A percentile compares a stretch with the other conserved stretches of the same genome.
These are phyloP conservation scores for Phaseolus lunatus DNA, from an alignment of 306 rosid genomes.

Conservation along the genomic window DNA sequence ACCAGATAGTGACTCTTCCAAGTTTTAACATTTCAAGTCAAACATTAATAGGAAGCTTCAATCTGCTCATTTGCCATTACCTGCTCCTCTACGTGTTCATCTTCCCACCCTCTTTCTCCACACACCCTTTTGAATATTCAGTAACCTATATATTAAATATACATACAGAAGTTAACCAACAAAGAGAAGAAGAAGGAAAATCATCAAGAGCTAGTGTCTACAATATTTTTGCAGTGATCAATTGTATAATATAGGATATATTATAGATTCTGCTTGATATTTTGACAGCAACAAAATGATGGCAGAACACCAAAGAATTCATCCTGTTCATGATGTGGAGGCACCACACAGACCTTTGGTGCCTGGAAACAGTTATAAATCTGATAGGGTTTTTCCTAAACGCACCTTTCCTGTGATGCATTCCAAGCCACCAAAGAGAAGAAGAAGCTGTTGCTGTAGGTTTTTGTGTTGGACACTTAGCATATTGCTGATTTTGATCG, in stretches of 20 bases:
- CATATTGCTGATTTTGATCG: slow-evolving; percentile 48
- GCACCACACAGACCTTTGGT: slow-evolving; percentile 67
- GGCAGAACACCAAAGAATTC: slow-evolving; percentile 57
- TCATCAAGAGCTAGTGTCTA: not conserved
- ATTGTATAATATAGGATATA: not conserved
- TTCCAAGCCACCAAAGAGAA: slow-evolving; percentile 73
- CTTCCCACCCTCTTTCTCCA: slow-evolving; percentile 33
- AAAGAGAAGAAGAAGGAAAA: not conserved
- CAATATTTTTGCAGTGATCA: slow-evolving; percentile 24
- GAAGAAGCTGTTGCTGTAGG: slow-evolving; percentile 71
- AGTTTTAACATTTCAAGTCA: slow-evolving; percentile 49
- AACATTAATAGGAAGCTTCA: slow-evolving; percentile 43
- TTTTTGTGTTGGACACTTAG: slow-evolving; percentile 64
- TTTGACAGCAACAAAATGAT: slow-evolving; percentile 35
- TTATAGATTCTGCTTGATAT: not conserved
- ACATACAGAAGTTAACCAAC: not conserved
- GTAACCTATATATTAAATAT: slow-evolving; percentile 12
- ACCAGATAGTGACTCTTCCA: slow-evolving; percentile 28
- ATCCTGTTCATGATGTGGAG: slow-evolving; percentile 75
- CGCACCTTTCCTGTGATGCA: slow-evolving; percentile 54
- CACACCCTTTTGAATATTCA: not conserved
- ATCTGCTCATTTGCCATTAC: slow-evolving; percentile 16
- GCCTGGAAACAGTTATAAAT: slow-evolving; percentile 49
- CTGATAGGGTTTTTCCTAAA: slow-evolving; percentile 55
- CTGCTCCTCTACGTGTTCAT: slow-evolving; percentile 28